Evolutionary conservation across 2,329 filamentous ascomycete species (phyloP).

Genomic region (Fusarium sp.): DNA sequence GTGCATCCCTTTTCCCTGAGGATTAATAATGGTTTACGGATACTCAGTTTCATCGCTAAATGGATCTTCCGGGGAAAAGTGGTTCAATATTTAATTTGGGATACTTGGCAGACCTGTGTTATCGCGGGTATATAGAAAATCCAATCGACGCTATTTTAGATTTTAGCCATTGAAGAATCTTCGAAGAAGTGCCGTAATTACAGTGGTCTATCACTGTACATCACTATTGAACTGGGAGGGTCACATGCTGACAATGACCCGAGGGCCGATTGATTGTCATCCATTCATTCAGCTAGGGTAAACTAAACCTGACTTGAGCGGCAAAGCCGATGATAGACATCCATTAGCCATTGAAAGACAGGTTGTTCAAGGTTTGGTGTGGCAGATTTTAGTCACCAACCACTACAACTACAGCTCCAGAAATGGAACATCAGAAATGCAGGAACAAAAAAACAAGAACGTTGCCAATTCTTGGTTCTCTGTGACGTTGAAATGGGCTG

Average conservation of each 20-base stretch:
- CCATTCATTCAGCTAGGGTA: background rate
- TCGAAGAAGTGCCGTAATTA: background rate
- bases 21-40: background rate
- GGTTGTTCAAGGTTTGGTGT: constrained; percentile 7
- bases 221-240: background rate
- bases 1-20: background rate
- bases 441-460: constrained; percentile 17
- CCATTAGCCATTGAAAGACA: background rate
- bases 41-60: background rate
- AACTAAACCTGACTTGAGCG: constrained; percentile 23
- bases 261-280: constrained; percentile 9
- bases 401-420: background rate
- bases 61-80: background rate
- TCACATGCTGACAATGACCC: constrained; percentile 24
- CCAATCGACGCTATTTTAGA: background rate
- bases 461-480: background rate
- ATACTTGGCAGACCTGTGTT: background rate
- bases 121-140: background rate
- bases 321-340: constrained; percentile 11
- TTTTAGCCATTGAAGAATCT: background rate
- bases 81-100: background rate
- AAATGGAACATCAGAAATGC: constrained; percentile 24
- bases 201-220: background rate
- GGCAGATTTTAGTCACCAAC: constrained; percentile 9
- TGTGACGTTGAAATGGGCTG: background rate